Evolutionary conservation across 1,284 basidiomycete species (phyloP).

Genomic region (Sporisorium iseilematis-ciliati): DNA sequence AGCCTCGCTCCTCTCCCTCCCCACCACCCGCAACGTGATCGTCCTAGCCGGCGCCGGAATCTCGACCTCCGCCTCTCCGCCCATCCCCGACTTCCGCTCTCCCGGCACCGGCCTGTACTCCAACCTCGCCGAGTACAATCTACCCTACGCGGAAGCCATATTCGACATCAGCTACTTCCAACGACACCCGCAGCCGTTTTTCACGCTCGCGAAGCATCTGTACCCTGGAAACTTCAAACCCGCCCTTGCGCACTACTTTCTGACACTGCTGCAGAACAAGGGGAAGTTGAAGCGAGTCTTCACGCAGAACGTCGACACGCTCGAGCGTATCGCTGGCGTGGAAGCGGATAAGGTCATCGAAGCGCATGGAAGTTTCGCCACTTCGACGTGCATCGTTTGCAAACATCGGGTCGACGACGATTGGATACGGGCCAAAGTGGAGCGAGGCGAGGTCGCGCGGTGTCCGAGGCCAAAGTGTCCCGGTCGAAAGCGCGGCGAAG

Average conservation of each 20-base stretch:
- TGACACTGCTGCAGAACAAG: conserved; percentile 80
- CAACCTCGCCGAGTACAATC: conserved; percentile 73
- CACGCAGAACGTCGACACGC: conserved; percentile 85
- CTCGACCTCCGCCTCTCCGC: conserved; percentile 72
- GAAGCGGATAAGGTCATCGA: conserved; percentile 83
- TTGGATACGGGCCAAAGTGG: conserved; percentile 60
- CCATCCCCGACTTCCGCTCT: conserved; percentile 71
- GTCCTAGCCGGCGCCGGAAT: conserved; percentile 73
- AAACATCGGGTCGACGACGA: conserved; percentile 40
- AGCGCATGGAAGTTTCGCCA: conserved; percentile 83
- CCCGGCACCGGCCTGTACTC: conserved; percentile 74
- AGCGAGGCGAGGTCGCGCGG: conserved; percentile 55
- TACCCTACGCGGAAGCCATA: conserved; percentile 75
- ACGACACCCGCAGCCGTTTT: conserved; percentile 70
- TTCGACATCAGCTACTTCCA: conserved; percentile 73
- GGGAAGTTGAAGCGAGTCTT: conserved; percentile 80
- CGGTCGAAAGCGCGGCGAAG: conserved; percentile 9
- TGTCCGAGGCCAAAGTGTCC: conserved; percentile 51
- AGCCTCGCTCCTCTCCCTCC: conserved; percentile 32
- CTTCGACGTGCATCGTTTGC: conserved; percentile 60
- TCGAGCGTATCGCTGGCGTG: conserved; percentile 87
- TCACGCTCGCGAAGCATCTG: conserved; percentile 78
- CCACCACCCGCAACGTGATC: conserved; percentile 69
- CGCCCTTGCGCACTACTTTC: conserved; percentile 89
- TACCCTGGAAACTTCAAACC: conserved; percentile 89